Evolutionary conservation across 2,329 filamentous ascomycete species (phyloP), one percentile per base, ranked within the genome.

Genomic region (Pseudogymnoascus sp.): DNA sequence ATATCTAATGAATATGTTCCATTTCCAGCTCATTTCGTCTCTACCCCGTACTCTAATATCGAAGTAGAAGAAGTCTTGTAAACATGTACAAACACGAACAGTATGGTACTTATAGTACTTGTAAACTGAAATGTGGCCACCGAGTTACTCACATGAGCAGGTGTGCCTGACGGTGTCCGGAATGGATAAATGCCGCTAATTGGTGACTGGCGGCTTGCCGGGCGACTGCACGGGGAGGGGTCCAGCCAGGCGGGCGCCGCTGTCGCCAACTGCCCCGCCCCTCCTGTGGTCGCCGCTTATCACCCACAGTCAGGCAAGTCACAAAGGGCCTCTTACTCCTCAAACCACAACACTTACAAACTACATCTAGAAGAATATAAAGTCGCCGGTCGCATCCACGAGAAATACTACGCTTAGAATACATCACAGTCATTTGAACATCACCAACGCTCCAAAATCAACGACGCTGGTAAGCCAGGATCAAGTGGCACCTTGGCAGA

Each of bases 401-500:
- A 7, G 9, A 21, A 33, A 33, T 21, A 56, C 26, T 3, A 33
- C 50, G 6, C 50, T 56, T 7, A 19, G 10, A 33, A 56, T 19
- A 56, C 50, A 33, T 13, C 11, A 56, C 50, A 33, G 50, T 56
- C 26, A 56, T 56, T 56, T 56, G n/a, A 56, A 33, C 50, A 5
- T 19, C 50, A 19, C 50, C 26, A 33, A 15, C n/a, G 2, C n/a
- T 33, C 50, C 31, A 33, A 56, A 19, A 15, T 9, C 50, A n/a
- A 56, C 50, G 29, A 56, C 50, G 50, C 50, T 56, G 50, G 50
- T 56, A 56, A 56, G 50, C 50, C 29, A 6, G 50, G 50, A 56
- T 56, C 50, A 56, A 50, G 50, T 56, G 50, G n/a, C 50, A 56
- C 50, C 50, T 56, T 56, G 50, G 50, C 50, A 56, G 50, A 19